A percentile compares a stretch with the other conserved stretches of the same genome.
Conservation (phyloP, 2,329 filamentous ascomycete species). For the Sporothrix mexicana region DNA sequence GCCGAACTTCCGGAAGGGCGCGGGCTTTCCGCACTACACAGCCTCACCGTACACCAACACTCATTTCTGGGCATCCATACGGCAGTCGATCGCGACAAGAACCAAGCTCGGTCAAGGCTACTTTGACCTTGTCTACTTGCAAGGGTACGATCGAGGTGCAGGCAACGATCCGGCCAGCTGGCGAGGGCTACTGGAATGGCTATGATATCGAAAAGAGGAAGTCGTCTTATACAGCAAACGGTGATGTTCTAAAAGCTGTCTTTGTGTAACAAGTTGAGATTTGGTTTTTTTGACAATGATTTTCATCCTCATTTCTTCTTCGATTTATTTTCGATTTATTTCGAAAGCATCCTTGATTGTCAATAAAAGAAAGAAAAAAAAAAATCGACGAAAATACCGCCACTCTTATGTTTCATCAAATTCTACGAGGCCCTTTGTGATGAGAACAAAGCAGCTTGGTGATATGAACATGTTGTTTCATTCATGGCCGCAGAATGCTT, state of each 20-base stretch:
- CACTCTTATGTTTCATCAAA: no score
- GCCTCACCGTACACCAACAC: background rate
- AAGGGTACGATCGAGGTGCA: background rate
- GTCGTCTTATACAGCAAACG: background rate
- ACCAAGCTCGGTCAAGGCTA: background rate
- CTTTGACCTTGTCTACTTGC: background rate
- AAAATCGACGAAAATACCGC: no score
- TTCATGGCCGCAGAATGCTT: no score
- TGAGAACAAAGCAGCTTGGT: no score
- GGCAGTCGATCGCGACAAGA: background rate
- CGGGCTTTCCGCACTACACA: background rate
- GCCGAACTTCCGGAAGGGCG: background rate
- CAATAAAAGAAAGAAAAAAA: no score
- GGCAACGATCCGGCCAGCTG: background rate
- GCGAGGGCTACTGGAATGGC: constrained; percentile 6
- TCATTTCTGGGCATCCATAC: background rate
- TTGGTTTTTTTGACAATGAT: no score
- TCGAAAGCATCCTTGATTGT: no score
- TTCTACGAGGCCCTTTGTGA: no score
- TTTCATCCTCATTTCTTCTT: no score
- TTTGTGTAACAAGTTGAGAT: background rate
- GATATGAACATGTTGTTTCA: no score
- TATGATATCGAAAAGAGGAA: constrained; percentile 14
- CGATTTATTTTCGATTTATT: no score
- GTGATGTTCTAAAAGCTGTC: background rate